Conservation (phyloP, 1,284 basidiomycete species). For the Calocybe gambosa region DNA sequence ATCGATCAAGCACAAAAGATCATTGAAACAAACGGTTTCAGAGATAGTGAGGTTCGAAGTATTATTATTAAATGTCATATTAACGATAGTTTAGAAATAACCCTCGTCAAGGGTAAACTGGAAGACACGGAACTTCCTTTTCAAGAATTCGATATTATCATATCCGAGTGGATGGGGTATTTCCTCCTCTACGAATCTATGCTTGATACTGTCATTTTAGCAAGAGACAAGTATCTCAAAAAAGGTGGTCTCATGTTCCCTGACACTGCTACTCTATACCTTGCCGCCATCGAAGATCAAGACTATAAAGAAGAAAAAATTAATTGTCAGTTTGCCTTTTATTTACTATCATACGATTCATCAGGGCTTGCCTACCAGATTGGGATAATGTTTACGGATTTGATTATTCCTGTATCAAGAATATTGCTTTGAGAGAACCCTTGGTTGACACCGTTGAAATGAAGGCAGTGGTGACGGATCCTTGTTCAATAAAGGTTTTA, state of each 20-base stretch:
- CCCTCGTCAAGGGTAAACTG: slow-evolving; percentile 96
- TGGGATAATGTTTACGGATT: slow-evolving; percentile 99
- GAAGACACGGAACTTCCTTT: slow-evolving; percentile 87
- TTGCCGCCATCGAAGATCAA: slow-evolving; percentile 98
- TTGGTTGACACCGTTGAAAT: slow-evolving; percentile 97
- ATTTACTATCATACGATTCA: background rate
- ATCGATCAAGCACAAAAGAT: slow-evolving; percentile 98
- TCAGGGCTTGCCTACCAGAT: slow-evolving; percentile 44
- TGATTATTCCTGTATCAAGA: slow-evolving; percentile 99
- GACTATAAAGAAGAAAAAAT: slow-evolving; percentile 99
- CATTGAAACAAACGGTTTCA: slow-evolving; percentile 93
- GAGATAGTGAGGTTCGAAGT: slow-evolving; percentile 69
- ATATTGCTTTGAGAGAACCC: slow-evolving; percentile 94
- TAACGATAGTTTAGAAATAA: slow-evolving; percentile 59
- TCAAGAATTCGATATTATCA: slow-evolving; percentile 94
- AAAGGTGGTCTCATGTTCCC: slow-evolving; percentile 93
- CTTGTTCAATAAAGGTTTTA: slow-evolving; percentile 76
- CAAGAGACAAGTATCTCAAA: slow-evolving; percentile 95
- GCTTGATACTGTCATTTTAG: slow-evolving; percentile 97
- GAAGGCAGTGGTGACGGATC: slow-evolving; percentile 87
- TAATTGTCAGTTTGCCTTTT: slow-evolving; percentile 63
- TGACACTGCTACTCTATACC: slow-evolving; percentile 88
- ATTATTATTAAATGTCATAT: background rate
- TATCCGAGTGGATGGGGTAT: slow-evolving; percentile 99
- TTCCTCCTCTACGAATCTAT: slow-evolving; percentile 98